phyloP scores from a whole-genome alignment of 2,329 filamentous ascomycete species.

The Aspergillus thermomutatus region DNA sequence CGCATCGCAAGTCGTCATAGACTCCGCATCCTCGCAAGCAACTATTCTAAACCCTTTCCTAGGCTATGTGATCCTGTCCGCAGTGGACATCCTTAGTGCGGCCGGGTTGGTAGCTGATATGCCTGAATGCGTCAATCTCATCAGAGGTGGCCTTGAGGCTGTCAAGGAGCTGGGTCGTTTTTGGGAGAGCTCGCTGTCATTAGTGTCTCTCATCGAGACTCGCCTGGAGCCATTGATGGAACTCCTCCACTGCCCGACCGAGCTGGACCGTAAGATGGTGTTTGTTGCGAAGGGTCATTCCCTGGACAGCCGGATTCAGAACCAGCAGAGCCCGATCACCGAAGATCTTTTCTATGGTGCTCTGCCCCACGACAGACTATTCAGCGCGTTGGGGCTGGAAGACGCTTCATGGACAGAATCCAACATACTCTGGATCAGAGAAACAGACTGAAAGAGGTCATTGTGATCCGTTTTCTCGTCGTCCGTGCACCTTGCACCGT shows the following conservation, averaged over 20 bases:
- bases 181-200: constrained; percentile 58
- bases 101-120: constrained; percentile 54
- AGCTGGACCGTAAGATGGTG: constrained; percentile 31
- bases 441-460: constrained; percentile 6
- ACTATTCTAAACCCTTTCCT: constrained; percentile 58
- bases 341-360: constrained; percentile 45
- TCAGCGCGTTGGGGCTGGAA: constrained; percentile 30
- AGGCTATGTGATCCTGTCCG: constrained; percentile 60
- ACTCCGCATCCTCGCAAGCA: constrained; percentile 25
- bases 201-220: constrained; percentile 49
- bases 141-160: constrained; percentile 52
- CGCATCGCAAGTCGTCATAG: constrained; percentile 16
- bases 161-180: constrained; percentile 55
- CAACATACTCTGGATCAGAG: constrained; percentile 27
- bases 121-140: constrained; percentile 51
- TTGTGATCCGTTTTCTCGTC: not conserved
- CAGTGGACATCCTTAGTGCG: constrained; percentile 64
- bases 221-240: constrained; percentile 46
- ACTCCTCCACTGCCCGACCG: constrained; percentile 32
- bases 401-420: constrained; percentile 21
- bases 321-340: constrained; percentile 19
- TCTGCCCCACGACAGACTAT: constrained; percentile 24
- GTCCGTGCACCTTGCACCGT: constrained; percentile 1
- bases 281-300: constrained; percentile 35
- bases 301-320: constrained; percentile 35